Evolutionary conservation across 1,284 basidiomycete genomes (phyloP), one percentile per base, ranked within the genome.

Genomic region (Apiotrichum akiyoshidainum): DNA sequence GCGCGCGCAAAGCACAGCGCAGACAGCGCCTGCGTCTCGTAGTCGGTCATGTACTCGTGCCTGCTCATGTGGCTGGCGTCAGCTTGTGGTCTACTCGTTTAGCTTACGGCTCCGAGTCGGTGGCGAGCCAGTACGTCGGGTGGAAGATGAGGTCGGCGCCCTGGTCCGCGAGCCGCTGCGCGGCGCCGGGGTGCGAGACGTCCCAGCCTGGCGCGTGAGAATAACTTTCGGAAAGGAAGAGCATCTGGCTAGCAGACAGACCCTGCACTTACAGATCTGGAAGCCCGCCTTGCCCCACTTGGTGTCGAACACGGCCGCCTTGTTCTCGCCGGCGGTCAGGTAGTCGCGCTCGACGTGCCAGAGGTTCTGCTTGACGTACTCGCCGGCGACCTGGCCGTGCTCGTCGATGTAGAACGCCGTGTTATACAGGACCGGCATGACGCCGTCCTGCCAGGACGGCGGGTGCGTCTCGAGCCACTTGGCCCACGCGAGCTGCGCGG

Each of bases 271-370:
- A 75, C 76, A 78, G 47, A 78, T 76, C 53, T 76, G 56, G 40
- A 77, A 56, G 2, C 75, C 76, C 2, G 66, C 70, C 59, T 74
- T 75, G 42, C 76, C 74, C 68, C 71, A 76, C 46, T 71, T 68
- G 14, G 75, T 76, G 2, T 76, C 65, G 49, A 79, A 77, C 7
- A 73, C 69, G 37, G 60, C 54, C 46, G 68, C 66, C 7, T 68
- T 63, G 21, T 65, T 66, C 41, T 65, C 58, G 12, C 77, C 76
- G 1, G 73, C 51, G 2, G 65, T 66, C 1, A 79, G 64, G 58
- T 77, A 77, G 5, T 75, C 67, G 60, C 74, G 59, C 65, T 79
- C 78, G 14, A 75, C 72, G 57, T 77, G 75, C 78, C 78, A 79
- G 5, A 79, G 61, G 60, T 78, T 78, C 45, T 63, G 65, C 65